Evolutionary conservation across 2,329 filamentous ascomycete species (phyloP).

Genomic region (Xylaria sp.): DNA sequence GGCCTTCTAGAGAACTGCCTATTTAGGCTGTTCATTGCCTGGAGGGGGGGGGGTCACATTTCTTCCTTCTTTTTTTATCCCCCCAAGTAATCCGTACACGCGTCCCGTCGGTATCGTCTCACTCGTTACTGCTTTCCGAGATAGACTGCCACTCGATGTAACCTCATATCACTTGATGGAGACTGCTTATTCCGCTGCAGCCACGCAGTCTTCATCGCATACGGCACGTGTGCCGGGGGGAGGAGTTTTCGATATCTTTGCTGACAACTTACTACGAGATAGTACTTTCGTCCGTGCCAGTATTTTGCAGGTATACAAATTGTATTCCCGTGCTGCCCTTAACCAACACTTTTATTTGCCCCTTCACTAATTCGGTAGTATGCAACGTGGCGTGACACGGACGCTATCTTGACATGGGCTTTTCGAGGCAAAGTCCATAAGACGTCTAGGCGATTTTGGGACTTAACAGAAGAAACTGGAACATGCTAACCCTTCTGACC

Average conservation of each 20-base stretch:
- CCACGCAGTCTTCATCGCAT: too few species aligned
- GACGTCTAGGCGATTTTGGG: not conserved
- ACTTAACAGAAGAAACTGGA: not conserved
- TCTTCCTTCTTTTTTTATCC: not conserved
- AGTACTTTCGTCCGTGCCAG: not conserved
- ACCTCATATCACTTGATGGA: slow-evolving; percentile 20
- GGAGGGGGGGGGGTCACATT: not conserved
- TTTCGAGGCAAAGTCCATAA: not conserved
- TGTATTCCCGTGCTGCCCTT: not conserved
- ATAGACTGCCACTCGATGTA: slow-evolving; percentile 21
- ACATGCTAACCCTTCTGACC: too few species aligned
- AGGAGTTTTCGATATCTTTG: too few species aligned
- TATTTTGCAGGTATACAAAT: not conserved
- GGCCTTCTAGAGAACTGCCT: slow-evolving; percentile 8
- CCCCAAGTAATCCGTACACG: slow-evolving; percentile 3
- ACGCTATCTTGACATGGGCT: slow-evolving; percentile 3
- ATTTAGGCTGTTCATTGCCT: not conserved
- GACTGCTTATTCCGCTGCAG: slow-evolving; percentile 2
- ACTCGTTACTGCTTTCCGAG: slow-evolving; percentile 16
- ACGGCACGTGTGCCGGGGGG: too few species aligned
- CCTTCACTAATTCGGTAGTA: not conserved
- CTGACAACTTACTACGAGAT: too few species aligned
- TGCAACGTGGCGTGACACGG: slow-evolving; percentile 12
- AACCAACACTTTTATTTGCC: not conserved
- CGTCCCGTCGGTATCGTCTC: slow-evolving; percentile 7